A percentile compares a stretch with the other conserved stretches of the same genome.
Conservation (phyloP, 2,329 filamentous ascomycete species). For the Calonectria naviculata region DNA sequence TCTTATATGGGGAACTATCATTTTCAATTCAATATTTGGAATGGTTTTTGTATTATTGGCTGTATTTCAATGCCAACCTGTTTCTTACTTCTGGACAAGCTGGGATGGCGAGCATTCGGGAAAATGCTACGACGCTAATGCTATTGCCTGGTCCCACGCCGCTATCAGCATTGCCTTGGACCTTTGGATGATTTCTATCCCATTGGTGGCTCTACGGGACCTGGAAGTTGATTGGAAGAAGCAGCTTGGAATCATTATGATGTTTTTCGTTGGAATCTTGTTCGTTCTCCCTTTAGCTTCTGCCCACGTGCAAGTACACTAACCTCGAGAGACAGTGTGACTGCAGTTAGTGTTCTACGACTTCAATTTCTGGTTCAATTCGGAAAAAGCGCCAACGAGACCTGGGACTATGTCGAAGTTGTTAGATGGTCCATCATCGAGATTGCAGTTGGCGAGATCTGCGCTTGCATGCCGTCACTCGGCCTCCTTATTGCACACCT, state of each 20-base stretch:
- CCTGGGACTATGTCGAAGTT: neutral
- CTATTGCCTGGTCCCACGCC: slow-evolving; percentile 21
- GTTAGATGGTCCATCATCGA: neutral
- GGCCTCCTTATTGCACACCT: neutral
- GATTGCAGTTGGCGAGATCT: neutral
- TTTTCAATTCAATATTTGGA: neutral
- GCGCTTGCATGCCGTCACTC: neutral
- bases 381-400: neutral
- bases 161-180: slow-evolving; percentile 13
- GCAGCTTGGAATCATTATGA: neutral
- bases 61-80: slow-evolving; percentile 4
- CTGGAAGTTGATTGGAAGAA: neutral
- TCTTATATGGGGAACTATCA: slow-evolving; percentile 21
- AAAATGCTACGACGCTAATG: slow-evolving; percentile 3
- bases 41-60: slow-evolving; percentile 7
- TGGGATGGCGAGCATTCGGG: slow-evolving; percentile 17
- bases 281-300: neutral
- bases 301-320: neutral
- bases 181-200: neutral
- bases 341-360: neutral
- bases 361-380: neutral
- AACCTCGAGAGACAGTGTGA: neutral
- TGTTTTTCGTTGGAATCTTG: neutral
- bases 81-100: slow-evolving; percentile 22
- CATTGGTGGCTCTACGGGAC: neutral